Percentiles rank a stretch among this genome's conserved stretches.
phyloP scores from a whole-genome alignment of 225 moss, liverwort and hornwort genomes.

The Sphagnum contortum region DNA sequence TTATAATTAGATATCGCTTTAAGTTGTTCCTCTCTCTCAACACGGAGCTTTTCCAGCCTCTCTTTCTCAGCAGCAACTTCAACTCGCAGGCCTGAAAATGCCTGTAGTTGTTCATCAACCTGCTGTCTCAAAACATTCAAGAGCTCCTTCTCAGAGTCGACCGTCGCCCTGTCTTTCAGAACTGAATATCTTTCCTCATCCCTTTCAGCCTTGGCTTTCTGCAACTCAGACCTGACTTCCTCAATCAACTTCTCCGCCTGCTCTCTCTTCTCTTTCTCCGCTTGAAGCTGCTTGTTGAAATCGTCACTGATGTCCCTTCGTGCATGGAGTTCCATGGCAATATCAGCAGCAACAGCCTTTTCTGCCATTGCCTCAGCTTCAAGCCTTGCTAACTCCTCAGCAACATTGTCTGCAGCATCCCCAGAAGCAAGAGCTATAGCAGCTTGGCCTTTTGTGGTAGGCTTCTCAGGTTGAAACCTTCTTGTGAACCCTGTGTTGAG shows the following conservation, averaged over 20 bases:
- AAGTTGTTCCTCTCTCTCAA: conserved; percentile 54
- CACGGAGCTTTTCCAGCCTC: conserved; percentile 46
- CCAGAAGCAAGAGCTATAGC: conserved; percentile 63
- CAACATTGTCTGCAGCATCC: conserved; percentile 53
- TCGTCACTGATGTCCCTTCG: conserved; percentile 66
- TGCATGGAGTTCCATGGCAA: conserved; percentile 69
- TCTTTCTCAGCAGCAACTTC: conserved; percentile 76
- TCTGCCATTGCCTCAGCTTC: conserved; percentile 64
- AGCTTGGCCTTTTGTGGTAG: conserved; percentile 62
- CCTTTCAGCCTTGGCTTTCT: conserved; percentile 53
- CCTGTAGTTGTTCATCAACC: conserved; percentile 72
- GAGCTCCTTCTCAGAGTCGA: conserved; percentile 63
- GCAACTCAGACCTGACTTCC: conserved; percentile 38
- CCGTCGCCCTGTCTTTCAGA: conserved; percentile 40
- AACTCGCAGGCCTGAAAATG: conserved; percentile 41
- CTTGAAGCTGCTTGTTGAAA: conserved; percentile 61
- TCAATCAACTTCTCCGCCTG: conserved; percentile 43
- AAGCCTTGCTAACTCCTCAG: conserved; percentile 61
- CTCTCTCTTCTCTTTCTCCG: conserved; percentile 58
- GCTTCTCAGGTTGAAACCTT: conserved; percentile 76
- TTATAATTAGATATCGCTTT: conserved; percentile 32
- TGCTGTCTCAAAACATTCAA: conserved; percentile 53
- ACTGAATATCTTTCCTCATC: conserved; percentile 51
- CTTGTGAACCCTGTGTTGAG: conserved; percentile 37
- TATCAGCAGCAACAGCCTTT: conserved; percentile 66